A percentile compares a stretch with the other conserved stretches of the same genome.
These are phyloP conservation scores for Fraxinus xanthoxyloides DNA, from an alignment of 305 asterid species.

Conservation along the genomic window DNA sequence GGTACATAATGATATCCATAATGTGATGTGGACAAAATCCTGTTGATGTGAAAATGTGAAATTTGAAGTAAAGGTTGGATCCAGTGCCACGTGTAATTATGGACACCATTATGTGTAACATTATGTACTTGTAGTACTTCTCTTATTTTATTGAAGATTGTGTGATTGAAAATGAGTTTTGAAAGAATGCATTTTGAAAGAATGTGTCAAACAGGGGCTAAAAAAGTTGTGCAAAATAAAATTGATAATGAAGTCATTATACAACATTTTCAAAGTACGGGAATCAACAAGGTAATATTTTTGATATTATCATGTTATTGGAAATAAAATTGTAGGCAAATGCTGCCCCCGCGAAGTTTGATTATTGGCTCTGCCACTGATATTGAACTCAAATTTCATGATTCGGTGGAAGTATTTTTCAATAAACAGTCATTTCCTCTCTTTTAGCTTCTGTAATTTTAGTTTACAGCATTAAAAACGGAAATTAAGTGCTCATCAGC, in stretches of 20 bases:
- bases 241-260: neutral
- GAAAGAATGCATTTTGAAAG: too few species aligned
- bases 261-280: neutral
- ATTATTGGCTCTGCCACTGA: neutral
- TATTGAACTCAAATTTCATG: neutral
- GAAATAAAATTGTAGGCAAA: neutral
- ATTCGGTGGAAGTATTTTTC: neutral
- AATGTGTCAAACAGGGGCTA: too few species aligned
- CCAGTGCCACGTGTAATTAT: too few species aligned
- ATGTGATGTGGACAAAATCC: too few species aligned
- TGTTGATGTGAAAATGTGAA: too few species aligned
- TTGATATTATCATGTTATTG: neutral
- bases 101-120: too few species aligned
- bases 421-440: neutral
- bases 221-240: neutral
- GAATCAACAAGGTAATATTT: neutral
- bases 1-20: too few species aligned
- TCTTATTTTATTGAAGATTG: too few species aligned
- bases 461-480: too few species aligned
- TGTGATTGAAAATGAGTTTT: too few species aligned
- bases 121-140: too few species aligned
- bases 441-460: neutral
- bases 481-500: neutral
- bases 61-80: too few species aligned
- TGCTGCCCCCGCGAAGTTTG: neutral